phyloP scores from a whole-genome alignment of 148 eudicot species.

The Hydrangea macrophylla region DNA sequence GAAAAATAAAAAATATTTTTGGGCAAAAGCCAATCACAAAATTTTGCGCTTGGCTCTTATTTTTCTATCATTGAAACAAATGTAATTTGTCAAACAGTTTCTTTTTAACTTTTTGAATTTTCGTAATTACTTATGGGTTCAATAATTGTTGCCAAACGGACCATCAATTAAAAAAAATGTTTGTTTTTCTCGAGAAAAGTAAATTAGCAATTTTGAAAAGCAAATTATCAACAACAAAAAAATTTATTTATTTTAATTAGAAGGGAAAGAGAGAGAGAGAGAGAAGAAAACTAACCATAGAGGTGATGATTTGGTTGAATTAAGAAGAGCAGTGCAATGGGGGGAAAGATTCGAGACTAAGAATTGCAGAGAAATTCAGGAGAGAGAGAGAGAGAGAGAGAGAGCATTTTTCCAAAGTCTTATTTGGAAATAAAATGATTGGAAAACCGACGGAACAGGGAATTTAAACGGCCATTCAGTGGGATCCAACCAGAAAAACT shows the following conservation, averaged over 20 bases:
- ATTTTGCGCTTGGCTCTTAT: too few species aligned
- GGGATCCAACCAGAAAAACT: slow-evolving; percentile 7
- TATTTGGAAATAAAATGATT: slow-evolving; percentile 17
- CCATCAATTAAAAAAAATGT: too few species aligned
- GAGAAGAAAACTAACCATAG: slow-evolving; percentile 6
- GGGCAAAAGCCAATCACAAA: neutral
- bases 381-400: slow-evolving; percentile 8
- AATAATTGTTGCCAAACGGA: too few species aligned
- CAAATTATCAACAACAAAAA: too few species aligned
- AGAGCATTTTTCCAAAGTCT: slow-evolving; percentile 11
- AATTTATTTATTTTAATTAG: neutral
- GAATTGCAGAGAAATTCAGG: slow-evolving; percentile 10
- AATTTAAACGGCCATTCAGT: slow-evolving; percentile 17
- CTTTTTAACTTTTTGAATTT: too few species aligned
- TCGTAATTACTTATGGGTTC: too few species aligned
- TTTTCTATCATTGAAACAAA: too few species aligned
- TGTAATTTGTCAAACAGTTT: too few species aligned
- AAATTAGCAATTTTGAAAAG: neutral
- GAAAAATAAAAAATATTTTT: neutral
- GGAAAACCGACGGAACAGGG: slow-evolving; percentile 28
- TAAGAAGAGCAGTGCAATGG: slow-evolving; percentile 7
- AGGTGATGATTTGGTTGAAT: slow-evolving; percentile 6
- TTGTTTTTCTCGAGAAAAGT: neutral
- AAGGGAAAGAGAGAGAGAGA: neutral
- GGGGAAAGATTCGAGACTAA: neutral